Evolutionary conservation across 2,329 filamentous ascomycete species (phyloP), one percentile per base, ranked within the genome.

Genomic region (Parascedosporium putredinis): DNA sequence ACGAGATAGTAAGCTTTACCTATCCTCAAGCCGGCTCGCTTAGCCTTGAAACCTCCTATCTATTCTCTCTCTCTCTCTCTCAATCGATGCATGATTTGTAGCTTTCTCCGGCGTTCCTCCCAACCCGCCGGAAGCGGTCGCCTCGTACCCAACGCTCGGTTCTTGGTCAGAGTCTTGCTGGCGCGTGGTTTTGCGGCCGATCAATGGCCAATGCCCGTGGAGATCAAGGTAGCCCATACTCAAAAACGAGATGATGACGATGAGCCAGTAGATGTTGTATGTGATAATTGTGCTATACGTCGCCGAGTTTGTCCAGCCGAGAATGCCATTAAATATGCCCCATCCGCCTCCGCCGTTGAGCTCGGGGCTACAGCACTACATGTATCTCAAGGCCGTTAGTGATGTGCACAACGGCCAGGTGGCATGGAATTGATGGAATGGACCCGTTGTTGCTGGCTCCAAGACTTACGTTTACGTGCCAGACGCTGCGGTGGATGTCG

Each of bases 251-350:
- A 72, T 53, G 43, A 86, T 86, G 53, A 90, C 75, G 3, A 67
- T 68, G 42, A 89, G 64, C 87, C 86, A 91, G 69, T 90, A 91
- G 7, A 88, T 47, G 60, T 88, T 89, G 66, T 91, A 91, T 2
- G 82, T 79, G 53, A 91, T 78, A 52, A 91, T 82, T 0, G 84
- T 87, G 49, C 86, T 85, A 57, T 88, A 86, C 1, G 86, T 90
- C 4, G 84, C 86, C 14, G 83, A 84, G 67, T 91, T 91, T 50
- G 54, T 10, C 81, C 83, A 88, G 43, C 84, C 84, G 14, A 88
- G 70, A 46, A 88, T 66, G 31, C 82, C 75, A 58, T 86, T 86
- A 71, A 88, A 86, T 52, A 87, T 76, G 45, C 81, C 82, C 83
- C 83, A 88, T 34, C 80, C 81, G 25, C 79, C 79, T 40, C 79